Conservation (phyloP, 2,329 filamentous ascomycete genomes). For the Periconia sp. region DNA sequence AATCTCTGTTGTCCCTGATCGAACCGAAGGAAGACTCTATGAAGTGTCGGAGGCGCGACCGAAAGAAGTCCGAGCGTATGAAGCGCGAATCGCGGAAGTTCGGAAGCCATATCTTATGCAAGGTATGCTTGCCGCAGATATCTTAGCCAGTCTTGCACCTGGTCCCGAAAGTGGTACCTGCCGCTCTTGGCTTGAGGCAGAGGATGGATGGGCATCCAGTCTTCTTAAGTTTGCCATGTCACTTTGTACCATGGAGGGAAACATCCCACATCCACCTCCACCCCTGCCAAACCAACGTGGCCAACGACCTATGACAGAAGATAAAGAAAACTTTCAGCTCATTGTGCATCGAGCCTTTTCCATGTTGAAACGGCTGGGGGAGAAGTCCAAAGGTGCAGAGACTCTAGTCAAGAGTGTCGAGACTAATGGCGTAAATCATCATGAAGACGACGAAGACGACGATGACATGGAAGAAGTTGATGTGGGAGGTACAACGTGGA, state of each 20-base stretch:
- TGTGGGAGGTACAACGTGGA: constrained; percentile 35
- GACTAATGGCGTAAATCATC: constrained; percentile 28
- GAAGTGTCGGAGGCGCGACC: constrained; percentile 49
- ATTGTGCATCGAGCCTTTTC: constrained; percentile 49
- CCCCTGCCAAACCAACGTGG: constrained; percentile 32
- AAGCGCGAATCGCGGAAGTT: constrained; percentile 70
- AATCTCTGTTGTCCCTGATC: constrained; percentile 80
- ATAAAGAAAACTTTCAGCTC: constrained; percentile 40
- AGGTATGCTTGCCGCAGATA: constrained; percentile 85
- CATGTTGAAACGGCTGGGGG: constrained; percentile 51
- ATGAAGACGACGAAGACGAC: constrained; percentile 27
- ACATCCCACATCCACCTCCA: constrained; percentile 25
- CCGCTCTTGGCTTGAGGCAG: constrained; percentile 77
- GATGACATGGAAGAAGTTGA: constrained; percentile 37
- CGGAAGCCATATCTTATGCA: constrained; percentile 91
- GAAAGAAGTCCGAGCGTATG: constrained; percentile 37
- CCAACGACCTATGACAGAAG: constrained; percentile 36
- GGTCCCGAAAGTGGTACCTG: constrained; percentile 72
- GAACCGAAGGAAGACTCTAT: constrained; percentile 54
- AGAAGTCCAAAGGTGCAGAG: constrained; percentile 45
- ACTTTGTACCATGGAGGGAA: constrained; percentile 48
- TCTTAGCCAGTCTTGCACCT: constrained; percentile 74
- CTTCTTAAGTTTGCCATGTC: constrained; percentile 75
- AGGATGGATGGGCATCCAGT: constrained; percentile 80
- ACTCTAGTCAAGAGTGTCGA: constrained; percentile 30